These are phyloP conservation scores for Globisporangium middletonii DNA, from an alignment of 352 stramenopile species.

Conservation along the genomic window DNA sequence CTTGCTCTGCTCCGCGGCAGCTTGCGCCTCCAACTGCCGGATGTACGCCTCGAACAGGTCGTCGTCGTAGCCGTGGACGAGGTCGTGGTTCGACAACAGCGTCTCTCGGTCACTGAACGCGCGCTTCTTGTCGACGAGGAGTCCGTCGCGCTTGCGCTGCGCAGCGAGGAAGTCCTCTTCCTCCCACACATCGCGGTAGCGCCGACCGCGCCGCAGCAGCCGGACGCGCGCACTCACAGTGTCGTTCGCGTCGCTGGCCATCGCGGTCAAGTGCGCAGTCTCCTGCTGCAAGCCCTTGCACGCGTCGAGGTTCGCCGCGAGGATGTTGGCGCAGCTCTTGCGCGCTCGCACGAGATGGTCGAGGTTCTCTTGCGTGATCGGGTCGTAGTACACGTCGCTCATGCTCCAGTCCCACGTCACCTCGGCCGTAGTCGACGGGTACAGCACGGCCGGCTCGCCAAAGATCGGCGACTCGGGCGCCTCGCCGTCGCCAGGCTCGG, in stretches of 20 bases:
- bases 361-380: slow-evolving; percentile 39
- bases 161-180: slow-evolving; percentile 57
- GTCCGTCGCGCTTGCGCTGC: slow-evolving; percentile 19
- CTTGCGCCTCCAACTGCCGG: slow-evolving; percentile 23
- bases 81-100: slow-evolving; percentile 41
- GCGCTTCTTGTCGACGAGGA: slow-evolving; percentile 23
- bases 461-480: slow-evolving; percentile 37
- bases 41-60: slow-evolving; percentile 56
- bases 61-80: slow-evolving; percentile 80
- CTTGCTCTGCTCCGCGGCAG: slow-evolving; percentile 5
- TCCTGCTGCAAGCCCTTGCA: slow-evolving; percentile 23
- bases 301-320: slow-evolving; percentile 34
- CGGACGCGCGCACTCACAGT: slow-evolving; percentile 19
- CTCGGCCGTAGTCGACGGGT: slow-evolving; percentile 28
- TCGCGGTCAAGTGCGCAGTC: slow-evolving; percentile 32
- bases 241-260: slow-evolving; percentile 38
- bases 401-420: slow-evolving; percentile 59
- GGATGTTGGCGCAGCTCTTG: slow-evolving; percentile 44
- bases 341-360: slow-evolving; percentile 45
- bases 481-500: slow-evolving; percentile 7
- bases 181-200: slow-evolving; percentile 74
- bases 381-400: slow-evolving; percentile 51
- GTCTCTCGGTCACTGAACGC: slow-evolving; percentile 28
- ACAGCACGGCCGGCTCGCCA: slow-evolving; percentile 32
- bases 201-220: slow-evolving; percentile 42